These are phyloP conservation scores for Sarocladium oryzae DNA, from an alignment of 2,329 filamentous ascomycete genomes.

Conservation along the genomic window DNA sequence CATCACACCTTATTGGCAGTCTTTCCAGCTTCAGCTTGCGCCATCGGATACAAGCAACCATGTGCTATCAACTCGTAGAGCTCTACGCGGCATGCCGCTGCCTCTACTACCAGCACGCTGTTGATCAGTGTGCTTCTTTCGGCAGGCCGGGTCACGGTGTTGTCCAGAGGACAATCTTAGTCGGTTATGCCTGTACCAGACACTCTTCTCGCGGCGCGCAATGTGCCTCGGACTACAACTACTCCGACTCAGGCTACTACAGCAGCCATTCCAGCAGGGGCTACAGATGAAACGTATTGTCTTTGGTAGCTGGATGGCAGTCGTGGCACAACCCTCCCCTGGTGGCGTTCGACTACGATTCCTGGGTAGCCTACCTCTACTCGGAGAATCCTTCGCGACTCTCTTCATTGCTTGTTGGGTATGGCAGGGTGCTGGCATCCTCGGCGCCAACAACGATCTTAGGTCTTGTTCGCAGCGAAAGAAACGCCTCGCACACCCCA, in stretches of 20 bases:
- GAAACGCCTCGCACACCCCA: not conserved
- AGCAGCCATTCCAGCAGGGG: conserved; percentile 41
- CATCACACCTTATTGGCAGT: no score
- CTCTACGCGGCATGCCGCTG: conserved; percentile 82
- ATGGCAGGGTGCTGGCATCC: conserved; percentile 33
- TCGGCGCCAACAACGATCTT: conserved; percentile 23
- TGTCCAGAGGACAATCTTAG: conserved; percentile 69
- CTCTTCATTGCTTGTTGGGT: conserved; percentile 40
- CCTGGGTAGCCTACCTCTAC: conserved; percentile 44
- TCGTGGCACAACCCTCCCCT: conserved; percentile 35
- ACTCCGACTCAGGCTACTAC: conserved; percentile 50
- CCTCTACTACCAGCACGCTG: conserved; percentile 78
- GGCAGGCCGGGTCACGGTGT: conserved; percentile 66
- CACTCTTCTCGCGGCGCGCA: conserved; percentile 39
- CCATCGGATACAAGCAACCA: conserved; percentile 29
- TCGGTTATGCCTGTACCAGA: conserved; percentile 69
- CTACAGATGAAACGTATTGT: conserved; percentile 47
- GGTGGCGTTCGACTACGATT: conserved; percentile 34
- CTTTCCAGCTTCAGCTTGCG: not conserved
- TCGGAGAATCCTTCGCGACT: conserved; percentile 42
- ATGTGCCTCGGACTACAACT: conserved; percentile 32
- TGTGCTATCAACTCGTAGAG: conserved; percentile 87
- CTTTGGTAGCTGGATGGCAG: conserved; percentile 42
- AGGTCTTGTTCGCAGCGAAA: not conserved
- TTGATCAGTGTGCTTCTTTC: conserved; percentile 75